Evolutionary conservation across 129 eudicot species (phyloP).

Genomic region (Lactuca saligna): DNA sequence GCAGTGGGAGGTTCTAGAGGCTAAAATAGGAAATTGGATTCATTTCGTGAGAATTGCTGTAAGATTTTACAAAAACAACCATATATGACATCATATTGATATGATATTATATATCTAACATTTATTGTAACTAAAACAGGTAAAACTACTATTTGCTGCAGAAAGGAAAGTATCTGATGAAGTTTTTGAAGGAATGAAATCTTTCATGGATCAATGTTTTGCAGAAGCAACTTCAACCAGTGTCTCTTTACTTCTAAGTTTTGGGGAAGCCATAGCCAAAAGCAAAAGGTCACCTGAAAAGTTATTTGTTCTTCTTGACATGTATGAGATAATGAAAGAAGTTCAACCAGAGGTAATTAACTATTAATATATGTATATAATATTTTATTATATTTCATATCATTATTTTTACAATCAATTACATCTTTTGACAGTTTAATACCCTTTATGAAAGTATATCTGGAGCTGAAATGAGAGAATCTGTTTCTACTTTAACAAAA

Average conservation of each 20-base stretch:
- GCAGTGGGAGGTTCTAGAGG: constrained; percentile 96
- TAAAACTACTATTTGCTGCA: constrained; percentile 71
- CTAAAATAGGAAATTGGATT: constrained; percentile 96
- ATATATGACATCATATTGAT: not conserved
- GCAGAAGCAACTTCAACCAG: constrained; percentile 67
- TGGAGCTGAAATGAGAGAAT: constrained; percentile 76
- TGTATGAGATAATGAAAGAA: constrained; percentile 97
- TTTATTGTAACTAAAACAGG: constrained; percentile 38
- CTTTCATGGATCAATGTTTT: constrained; percentile 71
- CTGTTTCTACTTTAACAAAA: constrained; percentile 55
- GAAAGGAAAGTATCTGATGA: constrained; percentile 83
- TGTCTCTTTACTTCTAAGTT: constrained; percentile 71
- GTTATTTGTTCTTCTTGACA: constrained; percentile 87
- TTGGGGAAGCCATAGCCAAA: constrained; percentile 92
- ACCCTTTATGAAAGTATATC: constrained; percentile 58
- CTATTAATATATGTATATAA: too few relatives aligned
- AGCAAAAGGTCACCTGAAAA: constrained; percentile 95
- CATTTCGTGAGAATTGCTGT: constrained; percentile 85
- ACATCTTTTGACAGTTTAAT: constrained; percentile 47
- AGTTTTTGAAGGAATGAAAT: constrained; percentile 64
- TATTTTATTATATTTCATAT: too few relatives aligned
- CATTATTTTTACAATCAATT: too few relatives aligned
- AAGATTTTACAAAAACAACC: constrained; percentile 16
- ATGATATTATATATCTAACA: not conserved
- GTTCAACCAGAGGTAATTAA: constrained; percentile 77